Evolutionary conservation across 2,329 filamentous ascomycete species (phyloP), one percentile per base, ranked within the genome.

Genomic region (Ophiostoma sp.): DNA sequence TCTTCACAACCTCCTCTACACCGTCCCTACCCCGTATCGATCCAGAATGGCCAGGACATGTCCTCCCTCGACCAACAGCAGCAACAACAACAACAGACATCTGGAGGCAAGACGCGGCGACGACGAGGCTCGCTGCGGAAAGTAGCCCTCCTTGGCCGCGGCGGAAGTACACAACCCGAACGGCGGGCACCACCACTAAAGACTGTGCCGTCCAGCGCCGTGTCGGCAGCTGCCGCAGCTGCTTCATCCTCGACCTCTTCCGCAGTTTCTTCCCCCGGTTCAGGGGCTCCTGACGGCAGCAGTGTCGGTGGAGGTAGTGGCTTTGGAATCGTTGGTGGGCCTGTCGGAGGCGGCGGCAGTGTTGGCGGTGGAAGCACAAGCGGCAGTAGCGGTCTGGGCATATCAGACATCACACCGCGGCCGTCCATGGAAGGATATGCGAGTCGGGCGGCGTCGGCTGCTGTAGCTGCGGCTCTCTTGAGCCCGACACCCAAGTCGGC

Each of bases 81-180:
- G 75, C 72, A 75, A 71, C 69, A 75, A 73, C 86, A 84, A 75
- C 79, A 84, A 75, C 80, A 83, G 76, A 84, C 86, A 1, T 5
- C 64, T 2, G 42, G 55, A 4, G 52, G n/a, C 74, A 87, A 83
- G 80, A 89, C 89, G 64, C 86, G 94, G 72, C 90, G 91, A 78
- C 89, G 95, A 74, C 93, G 92, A 80, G 94, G 94, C 3, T 97
- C 95, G 12, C 85, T 98, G 80, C 89, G 95, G 74, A 97, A 97
- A 82, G 93, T 93, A 12, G 94, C 94, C 33, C 85, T 97, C 68
- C 86, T 97, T 22, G 93, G 93, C 19, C 92, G 92, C 75, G 91
- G 91, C 75, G 89, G 86, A 8, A 69, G 17, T 15, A 22, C 39
- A 72, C 90, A 88, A 80, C 86, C 88, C 74, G 89, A 89, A 77